Conservation (phyloP, 176 grass and related monocot species). For the Saccharum spontaneum region DNA sequence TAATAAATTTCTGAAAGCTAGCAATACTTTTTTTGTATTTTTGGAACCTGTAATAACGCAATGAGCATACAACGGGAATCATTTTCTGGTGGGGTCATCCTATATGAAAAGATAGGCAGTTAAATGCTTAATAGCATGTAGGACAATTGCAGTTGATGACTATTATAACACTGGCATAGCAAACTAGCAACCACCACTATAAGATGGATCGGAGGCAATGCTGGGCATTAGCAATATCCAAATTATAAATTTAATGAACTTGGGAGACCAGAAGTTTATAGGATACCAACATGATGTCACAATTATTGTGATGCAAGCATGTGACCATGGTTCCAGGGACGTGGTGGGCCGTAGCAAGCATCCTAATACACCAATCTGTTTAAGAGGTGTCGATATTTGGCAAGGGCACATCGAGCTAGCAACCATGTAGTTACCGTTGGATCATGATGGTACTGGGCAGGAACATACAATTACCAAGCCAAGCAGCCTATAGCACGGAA, state of each 20-base stretch:
- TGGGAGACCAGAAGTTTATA: not conserved
- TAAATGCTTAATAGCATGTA: not conserved
- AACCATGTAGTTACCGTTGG: not conserved
- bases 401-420: not conserved
- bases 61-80: too few species aligned
- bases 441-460: not conserved
- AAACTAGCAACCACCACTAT: not conserved
- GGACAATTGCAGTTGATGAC: not conserved
- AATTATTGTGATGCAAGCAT: conserved; percentile 6
- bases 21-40: not conserved
- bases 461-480: not conserved
- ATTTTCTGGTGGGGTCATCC: too few species aligned
- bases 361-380: not conserved
- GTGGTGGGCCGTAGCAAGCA: not conserved
- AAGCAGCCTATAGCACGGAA: not conserved
- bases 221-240: not conserved
- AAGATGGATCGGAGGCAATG: conserved; percentile 16
- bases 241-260: conserved; percentile 9
- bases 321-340: not conserved
- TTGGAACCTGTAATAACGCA: not conserved
- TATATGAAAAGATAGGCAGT: not conserved
- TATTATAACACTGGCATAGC: not conserved
- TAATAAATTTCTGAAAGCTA: conserved; percentile 9
- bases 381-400: not conserved
- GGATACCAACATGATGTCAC: not conserved